Percentiles rank a stretch among this genome's conserved stretches.
Evolutionary conservation across 139 green algal species (phyloP).

Genomic region (Picochlorum sp.): DNA sequence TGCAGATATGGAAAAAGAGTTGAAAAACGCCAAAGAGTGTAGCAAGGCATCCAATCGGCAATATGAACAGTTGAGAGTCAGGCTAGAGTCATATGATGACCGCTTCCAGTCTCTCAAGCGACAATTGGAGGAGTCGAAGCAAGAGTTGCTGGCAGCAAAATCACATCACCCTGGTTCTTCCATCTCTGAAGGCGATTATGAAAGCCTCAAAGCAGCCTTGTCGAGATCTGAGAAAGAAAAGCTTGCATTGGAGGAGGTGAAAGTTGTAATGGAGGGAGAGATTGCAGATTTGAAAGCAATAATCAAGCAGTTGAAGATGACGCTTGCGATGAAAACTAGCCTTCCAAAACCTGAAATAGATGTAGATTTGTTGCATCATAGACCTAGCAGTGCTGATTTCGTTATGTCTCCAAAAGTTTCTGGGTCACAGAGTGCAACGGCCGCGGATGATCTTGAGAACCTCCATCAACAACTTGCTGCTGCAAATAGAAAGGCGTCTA

Average conservation of each 20-base stretch:
- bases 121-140: constrained; percentile 3
- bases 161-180: constrained; percentile 4
- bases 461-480: constrained; percentile 24
- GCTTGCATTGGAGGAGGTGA: neutral
- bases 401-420: neutral
- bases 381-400: neutral
- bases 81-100: constrained; percentile 34
- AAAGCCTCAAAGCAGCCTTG: neutral
- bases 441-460: constrained; percentile 22
- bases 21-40: constrained; percentile 3
- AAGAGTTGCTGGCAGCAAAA: neutral
- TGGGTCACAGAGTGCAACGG: neutral
- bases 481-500: constrained; percentile 1
- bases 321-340: neutral
- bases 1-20: constrained; percentile 5
- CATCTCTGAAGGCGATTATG: constrained; percentile 16
- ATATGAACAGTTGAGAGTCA: constrained; percentile 27
- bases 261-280: constrained; percentile 1
- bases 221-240: neutral
- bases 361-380: too few relatives aligned
- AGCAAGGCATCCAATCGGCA: constrained; percentile 20
- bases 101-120: constrained; percentile 11
- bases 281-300: neutral
- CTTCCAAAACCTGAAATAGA: neutral
- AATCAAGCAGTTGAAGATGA: neutral